phyloP scores from a whole-genome alignment of 495 filamentous ascomycete species.

The Evansstolkia leycettana region DNA sequence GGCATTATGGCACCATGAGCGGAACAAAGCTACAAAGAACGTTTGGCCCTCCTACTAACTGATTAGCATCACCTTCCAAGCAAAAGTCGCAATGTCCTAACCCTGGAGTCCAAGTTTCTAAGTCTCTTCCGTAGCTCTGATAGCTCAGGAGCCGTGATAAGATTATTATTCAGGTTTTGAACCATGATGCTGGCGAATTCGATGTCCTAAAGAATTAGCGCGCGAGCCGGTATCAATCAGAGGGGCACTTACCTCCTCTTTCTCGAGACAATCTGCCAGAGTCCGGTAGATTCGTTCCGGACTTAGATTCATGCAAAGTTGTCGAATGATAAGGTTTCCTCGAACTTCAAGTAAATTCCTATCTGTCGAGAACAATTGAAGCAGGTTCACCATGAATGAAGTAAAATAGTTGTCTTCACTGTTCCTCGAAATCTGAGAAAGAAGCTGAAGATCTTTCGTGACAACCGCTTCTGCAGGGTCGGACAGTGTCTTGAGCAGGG shows the following conservation, averaged over 20 bases:
- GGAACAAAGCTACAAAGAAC: conserved; percentile 89
- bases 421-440: conserved; percentile 91
- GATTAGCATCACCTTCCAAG: conserved; percentile 4
- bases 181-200: conserved; percentile 99
- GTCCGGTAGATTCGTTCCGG: conserved; percentile 94
- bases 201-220: conserved; percentile 45
- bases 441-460: conserved; percentile 83
- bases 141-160: conserved; percentile 93
- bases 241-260: conserved; percentile 57
- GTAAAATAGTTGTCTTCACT: conserved; percentile 96
- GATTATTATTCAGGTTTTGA: conserved; percentile 96
- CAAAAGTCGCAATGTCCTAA: conserved; percentile 14
- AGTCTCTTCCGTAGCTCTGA: conserved; percentile 82
- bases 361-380: conserved; percentile 93
- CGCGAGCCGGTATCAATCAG: not conserved
- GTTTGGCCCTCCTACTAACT: conserved; percentile 67
- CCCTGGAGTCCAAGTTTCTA: conserved; percentile 78
- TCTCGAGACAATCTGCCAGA: conserved; percentile 91
- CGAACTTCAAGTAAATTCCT: conserved; percentile 79
- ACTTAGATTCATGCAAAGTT: conserved; percentile 84
- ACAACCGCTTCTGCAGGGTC: conserved; percentile 95
- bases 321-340: conserved; percentile 92
- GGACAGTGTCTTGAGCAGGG: conserved; percentile 88
- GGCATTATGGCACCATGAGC: conserved; percentile 97
- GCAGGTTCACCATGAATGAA: conserved; percentile 93